Percentiles rank a stretch among this genome's conserved stretches.
Conservation (phyloP, 2,329 filamentous ascomycete genomes). For the Talaromyces sp. region DNA sequence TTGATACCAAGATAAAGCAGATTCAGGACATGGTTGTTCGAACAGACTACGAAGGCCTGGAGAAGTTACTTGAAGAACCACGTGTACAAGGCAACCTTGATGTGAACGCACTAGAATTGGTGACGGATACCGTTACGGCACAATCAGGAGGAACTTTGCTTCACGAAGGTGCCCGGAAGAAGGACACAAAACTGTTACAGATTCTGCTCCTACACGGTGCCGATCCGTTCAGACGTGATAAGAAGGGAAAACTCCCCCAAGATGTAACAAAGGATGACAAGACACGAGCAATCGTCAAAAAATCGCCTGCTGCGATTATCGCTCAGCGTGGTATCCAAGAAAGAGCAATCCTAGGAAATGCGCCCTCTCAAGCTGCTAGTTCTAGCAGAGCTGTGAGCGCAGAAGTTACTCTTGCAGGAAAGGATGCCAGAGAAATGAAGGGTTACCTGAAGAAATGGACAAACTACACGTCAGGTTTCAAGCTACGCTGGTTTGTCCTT, state of each 20-base stretch:
- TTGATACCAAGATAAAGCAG: constrained; percentile 79
- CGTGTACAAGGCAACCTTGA: constrained; percentile 83
- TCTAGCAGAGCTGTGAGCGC: constrained; percentile 35
- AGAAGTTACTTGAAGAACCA: constrained; percentile 77
- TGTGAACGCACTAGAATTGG: constrained; percentile 86
- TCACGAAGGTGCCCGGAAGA: constrained; percentile 87
- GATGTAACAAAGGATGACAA: constrained; percentile 94
- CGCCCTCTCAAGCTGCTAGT: constrained; percentile 56
- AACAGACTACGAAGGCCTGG: constrained; percentile 72
- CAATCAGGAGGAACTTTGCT: constrained; percentile 86
- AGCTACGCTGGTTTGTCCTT: constrained; percentile 94
- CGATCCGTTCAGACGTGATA: constrained; percentile 91
- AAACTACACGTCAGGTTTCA: constrained; percentile 96
- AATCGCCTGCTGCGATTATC: constrained; percentile 87
- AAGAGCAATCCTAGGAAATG: constrained; percentile 86
- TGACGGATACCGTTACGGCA: constrained; percentile 72
- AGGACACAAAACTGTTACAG: constrained; percentile 82
- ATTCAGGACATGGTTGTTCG: constrained; percentile 74
- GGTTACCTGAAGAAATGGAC: constrained; percentile 99
- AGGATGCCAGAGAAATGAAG: constrained; percentile 94
- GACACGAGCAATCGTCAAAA: constrained; percentile 84
- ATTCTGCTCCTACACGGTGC: constrained; percentile 88
- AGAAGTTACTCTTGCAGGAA: constrained; percentile 62
- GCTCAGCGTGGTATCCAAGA: constrained; percentile 96
- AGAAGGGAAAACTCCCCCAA: constrained; percentile 91